These are phyloP conservation scores for Lunasporangiospora selenospora DNA, from an alignment of 192 early-diverging fungal genomes.

Conservation along the genomic window DNA sequence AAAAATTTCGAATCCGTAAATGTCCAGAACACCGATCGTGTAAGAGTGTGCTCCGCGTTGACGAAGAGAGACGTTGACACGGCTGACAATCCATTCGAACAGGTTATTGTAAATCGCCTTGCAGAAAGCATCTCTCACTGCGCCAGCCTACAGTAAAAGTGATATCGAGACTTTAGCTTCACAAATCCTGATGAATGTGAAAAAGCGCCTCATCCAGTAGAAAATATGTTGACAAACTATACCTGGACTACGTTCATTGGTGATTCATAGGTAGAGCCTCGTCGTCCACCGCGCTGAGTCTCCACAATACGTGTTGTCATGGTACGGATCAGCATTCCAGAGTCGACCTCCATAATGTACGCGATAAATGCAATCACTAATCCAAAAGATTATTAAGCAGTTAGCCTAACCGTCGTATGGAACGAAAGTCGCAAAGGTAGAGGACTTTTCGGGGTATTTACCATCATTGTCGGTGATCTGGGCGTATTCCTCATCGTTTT, in stretches of 20 bases:
- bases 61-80: slow-evolving; percentile 89
- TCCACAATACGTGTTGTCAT: slow-evolving; percentile 76
- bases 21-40: slow-evolving; percentile 94
- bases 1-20: slow-evolving; percentile 98
- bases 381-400: background rate
- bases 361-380: slow-evolving; percentile 75
- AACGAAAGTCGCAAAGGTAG: no score
- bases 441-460: slow-evolving; percentile 27
- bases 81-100: slow-evolving; percentile 98
- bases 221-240: no score
- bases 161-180: background rate
- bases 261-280: slow-evolving; percentile 82
- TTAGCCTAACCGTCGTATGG: no score
- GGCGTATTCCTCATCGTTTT: slow-evolving; percentile 80
- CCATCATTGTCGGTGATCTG: slow-evolving; percentile 64
- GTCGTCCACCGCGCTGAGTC: slow-evolving; percentile 76
- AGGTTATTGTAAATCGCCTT: slow-evolving; percentile 94
- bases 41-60: slow-evolving; percentile 63
- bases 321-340: slow-evolving; percentile 63
- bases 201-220: no score
- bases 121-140: slow-evolving; percentile 91
- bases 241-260: slow-evolving; percentile 88
- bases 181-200: background rate
- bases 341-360: slow-evolving; percentile 71
- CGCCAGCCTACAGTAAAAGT: slow-evolving; percentile 59